Evolutionary conservation across 2,329 filamentous ascomycete species (phyloP).

Genomic region (Xylariaceae sp.): DNA sequence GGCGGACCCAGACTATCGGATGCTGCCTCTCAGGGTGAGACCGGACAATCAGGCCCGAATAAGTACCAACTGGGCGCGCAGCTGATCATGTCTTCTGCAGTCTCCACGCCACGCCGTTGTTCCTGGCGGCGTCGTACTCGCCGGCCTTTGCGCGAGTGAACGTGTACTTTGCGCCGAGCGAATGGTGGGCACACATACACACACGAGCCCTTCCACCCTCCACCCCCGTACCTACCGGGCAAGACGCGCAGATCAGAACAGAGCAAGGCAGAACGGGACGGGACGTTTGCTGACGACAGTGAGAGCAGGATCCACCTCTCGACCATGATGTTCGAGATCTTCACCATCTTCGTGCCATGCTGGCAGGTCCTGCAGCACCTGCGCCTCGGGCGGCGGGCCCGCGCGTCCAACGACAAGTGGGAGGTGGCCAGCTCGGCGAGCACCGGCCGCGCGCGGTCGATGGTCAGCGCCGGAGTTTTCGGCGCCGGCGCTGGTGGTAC

Average conservation of each 20-base stretch:
- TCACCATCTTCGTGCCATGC: constrained; percentile 45
- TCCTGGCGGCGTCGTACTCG: constrained; percentile 40
- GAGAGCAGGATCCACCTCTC: constrained; percentile 37
- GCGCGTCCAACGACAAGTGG: constrained; percentile 22
- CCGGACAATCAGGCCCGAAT: no score
- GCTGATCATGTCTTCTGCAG: constrained; percentile 21
- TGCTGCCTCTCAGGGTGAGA: constrained; percentile 26
- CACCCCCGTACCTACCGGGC: no score
- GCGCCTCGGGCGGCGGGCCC: constrained; percentile 15
- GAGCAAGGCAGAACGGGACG: neutral
- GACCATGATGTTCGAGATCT: constrained; percentile 46
- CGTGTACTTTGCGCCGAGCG: constrained; percentile 40
- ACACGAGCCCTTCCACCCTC: constrained; percentile 18
- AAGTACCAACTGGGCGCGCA: no score
- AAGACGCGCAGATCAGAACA: no score
- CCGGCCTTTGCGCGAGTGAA: constrained; percentile 35
- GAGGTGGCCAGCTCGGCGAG: no score
- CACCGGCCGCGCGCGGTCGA: no score
- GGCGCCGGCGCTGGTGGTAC: no score
- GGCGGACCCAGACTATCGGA: constrained; percentile 46
- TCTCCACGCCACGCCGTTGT: constrained; percentile 49
- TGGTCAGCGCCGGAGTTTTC: no score
- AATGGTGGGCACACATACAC: constrained; percentile 44
- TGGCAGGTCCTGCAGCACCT: constrained; percentile 21
- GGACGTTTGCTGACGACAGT: neutral